These are phyloP conservation scores for Akanthomyces muscarius DNA, from an alignment of 2,329 filamentous ascomycete species.

Conservation along the genomic window DNA sequence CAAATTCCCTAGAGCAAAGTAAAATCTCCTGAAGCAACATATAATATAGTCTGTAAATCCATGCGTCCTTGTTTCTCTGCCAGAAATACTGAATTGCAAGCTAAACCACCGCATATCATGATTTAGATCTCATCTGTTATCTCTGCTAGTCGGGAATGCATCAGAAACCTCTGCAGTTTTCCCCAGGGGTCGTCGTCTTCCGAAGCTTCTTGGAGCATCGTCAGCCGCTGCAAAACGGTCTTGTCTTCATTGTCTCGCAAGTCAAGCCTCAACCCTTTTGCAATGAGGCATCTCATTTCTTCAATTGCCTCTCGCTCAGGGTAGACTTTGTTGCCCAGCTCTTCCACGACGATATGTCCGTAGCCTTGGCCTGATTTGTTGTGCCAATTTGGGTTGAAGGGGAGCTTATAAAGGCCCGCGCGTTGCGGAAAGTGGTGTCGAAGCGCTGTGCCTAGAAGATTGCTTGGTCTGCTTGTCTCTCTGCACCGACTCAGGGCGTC, in stretches of 20 bases:
- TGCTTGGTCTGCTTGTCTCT: background rate
- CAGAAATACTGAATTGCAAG: too few relatives aligned
- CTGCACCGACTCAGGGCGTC: background rate
- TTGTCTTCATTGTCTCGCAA: background rate
- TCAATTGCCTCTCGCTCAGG: background rate
- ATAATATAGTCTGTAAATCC: background rate
- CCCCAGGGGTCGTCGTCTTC: background rate
- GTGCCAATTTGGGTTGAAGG: background rate
- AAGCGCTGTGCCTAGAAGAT: background rate
- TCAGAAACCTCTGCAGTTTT: background rate
- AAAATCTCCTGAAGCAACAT: background rate
- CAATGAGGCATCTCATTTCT: background rate
- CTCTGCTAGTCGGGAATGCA: background rate
- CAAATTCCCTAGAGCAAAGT: background rate
- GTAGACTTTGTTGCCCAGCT: background rate
- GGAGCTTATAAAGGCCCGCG: background rate
- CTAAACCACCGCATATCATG: background rate
- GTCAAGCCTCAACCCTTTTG: background rate
- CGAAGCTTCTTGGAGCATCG: background rate
- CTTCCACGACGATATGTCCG: background rate
- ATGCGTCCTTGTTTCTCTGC: background rate
- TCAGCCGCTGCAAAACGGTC: background rate
- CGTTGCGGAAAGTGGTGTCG: background rate
- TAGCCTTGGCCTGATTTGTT: background rate
- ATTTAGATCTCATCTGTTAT: background rate